These are phyloP conservation scores for Pseudocercospora vitis DNA, from an alignment of 2,329 filamentous ascomycete genomes.

Conservation along the genomic window DNA sequence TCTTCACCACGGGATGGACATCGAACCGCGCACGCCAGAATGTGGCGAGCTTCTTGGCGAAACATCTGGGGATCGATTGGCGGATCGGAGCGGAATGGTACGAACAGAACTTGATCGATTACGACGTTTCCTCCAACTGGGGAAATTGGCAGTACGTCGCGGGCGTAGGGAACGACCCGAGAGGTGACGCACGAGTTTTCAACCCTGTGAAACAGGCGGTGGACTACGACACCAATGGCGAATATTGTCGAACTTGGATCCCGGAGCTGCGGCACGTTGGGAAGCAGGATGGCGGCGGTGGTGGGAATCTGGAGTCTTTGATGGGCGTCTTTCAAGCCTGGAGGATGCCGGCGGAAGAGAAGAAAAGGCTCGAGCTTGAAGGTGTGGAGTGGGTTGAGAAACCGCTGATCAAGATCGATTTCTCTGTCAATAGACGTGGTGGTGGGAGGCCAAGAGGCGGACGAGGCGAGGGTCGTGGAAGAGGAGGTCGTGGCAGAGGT, in stretches of 20 bases:
- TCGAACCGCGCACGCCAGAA: slow-evolving; percentile 76
- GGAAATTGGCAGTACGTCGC: slow-evolving; percentile 71
- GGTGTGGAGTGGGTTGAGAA: slow-evolving; percentile 65
- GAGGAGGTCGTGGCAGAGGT: slow-evolving; percentile 10
- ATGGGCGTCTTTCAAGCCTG: slow-evolving; percentile 70
- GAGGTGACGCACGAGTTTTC: slow-evolving; percentile 70
- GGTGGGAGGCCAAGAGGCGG: slow-evolving; percentile 35
- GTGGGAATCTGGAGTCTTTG: slow-evolving; percentile 37
- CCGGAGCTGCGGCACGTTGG: slow-evolving; percentile 61
- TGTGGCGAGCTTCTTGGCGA: slow-evolving; percentile 70
- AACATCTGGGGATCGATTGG: slow-evolving; percentile 76
- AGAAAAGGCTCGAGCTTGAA: slow-evolving; percentile 57
- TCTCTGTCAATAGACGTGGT: slow-evolving; percentile 52
- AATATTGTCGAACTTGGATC: slow-evolving; percentile 73
- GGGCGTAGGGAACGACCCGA: slow-evolving; percentile 76
- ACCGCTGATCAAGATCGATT: slow-evolving; percentile 66
- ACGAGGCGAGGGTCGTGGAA: slow-evolving; percentile 28
- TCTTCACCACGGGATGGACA: slow-evolving; percentile 74
- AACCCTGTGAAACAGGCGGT: slow-evolving; percentile 79
- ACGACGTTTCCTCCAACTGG: slow-evolving; percentile 59
- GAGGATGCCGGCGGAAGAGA: slow-evolving; percentile 61
- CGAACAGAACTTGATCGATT: slow-evolving; percentile 71
- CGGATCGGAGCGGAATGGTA: slow-evolving; percentile 81
- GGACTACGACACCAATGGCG: slow-evolving; percentile 70
- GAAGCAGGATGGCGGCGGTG: slow-evolving; percentile 22